Evolutionary conservation across 345 rosid genomes (phyloP).

Genomic region (Rhizophora apiculata): DNA sequence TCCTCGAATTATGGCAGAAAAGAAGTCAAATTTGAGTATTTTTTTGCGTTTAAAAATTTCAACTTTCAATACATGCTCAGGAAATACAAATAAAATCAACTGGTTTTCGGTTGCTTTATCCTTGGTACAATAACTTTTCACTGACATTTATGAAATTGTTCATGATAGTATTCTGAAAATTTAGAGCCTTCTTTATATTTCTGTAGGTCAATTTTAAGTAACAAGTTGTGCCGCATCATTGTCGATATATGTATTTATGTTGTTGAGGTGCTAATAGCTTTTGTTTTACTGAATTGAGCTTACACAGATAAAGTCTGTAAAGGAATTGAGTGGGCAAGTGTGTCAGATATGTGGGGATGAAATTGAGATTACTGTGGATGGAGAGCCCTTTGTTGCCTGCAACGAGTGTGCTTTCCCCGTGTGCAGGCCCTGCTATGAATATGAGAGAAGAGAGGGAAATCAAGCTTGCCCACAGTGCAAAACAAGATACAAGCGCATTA

Average conservation of each 20-base stretch:
- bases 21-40: background rate
- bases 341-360: slow-evolving; percentile 94
- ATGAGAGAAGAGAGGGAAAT: slow-evolving; percentile 94
- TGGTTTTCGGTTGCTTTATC: background rate
- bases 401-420: slow-evolving; percentile 99
- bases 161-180: background rate
- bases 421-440: slow-evolving; percentile 89
- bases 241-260: background rate
- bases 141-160: background rate
- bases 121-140: background rate
- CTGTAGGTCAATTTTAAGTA: background rate
- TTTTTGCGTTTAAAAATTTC: background rate
- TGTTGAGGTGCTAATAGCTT: slow-evolving; percentile 19
- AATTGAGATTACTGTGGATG: slow-evolving; percentile 62
- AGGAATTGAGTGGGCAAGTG: slow-evolving; percentile 82
- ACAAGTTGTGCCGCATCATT: background rate
- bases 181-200: background rate
- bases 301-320: slow-evolving; percentile 77
- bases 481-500: slow-evolving; percentile 81
- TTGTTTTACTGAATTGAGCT: background rate
- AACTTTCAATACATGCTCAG: background rate
- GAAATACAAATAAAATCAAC: background rate
- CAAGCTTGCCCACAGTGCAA: slow-evolving; percentile 98
- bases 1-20: background rate
- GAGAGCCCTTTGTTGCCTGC: slow-evolving; percentile 92